Evolutionary conservation across 192 early-diverging fungal genomes (phyloP), one percentile per base, ranked within the genome.

Genomic region (Allomyces macrogynus): DNA sequence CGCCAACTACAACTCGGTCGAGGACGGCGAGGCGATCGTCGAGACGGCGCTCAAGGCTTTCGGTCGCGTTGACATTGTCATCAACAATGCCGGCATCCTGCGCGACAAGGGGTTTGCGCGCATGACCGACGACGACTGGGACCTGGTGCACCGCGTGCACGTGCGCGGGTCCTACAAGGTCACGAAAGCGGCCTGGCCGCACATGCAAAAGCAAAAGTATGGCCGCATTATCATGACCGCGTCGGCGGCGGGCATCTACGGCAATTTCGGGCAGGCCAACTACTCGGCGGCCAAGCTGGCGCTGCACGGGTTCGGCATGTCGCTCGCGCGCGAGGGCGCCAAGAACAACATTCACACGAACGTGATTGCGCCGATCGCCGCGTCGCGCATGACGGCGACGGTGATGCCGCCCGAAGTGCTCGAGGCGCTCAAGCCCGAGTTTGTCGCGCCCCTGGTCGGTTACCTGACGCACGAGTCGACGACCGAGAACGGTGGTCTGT

Each of bases 71-170:
- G 96, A 99, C 72, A 83, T 99, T 61, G 74, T 99, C 61, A 88
- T 99, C 75, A 97, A 97, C 78, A 99, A 99, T 74, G 95, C 95
- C 20, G 95, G 93, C 61, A 95, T 99, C 69, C 80, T 99, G 67
- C 89, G 94, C 68, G 96, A 99, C 80, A 90, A 89, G 71, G 87
- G 89, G 66, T 97, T 99, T 78, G 80, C 90, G 66, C 81, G 89
- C 67, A 97, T 99, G 91, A 89, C 89, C 8, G 96, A 99, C 81
- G 83, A 81, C 64, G 95, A 99, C 78, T 99, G 96, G 96, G 89
- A 94, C 73, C 75, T 91, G 61, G 86, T 97, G 68, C 85, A 92
- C 63, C 76, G 79, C 65, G 93, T 97, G 24, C 96, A 99, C 69
- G 85, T 97, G 60, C 79, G 84, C 62, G 96, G 96, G 40, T 84